Conservation (phyloP, 306 rosid species). For the Pyrus betulifolia region DNA sequence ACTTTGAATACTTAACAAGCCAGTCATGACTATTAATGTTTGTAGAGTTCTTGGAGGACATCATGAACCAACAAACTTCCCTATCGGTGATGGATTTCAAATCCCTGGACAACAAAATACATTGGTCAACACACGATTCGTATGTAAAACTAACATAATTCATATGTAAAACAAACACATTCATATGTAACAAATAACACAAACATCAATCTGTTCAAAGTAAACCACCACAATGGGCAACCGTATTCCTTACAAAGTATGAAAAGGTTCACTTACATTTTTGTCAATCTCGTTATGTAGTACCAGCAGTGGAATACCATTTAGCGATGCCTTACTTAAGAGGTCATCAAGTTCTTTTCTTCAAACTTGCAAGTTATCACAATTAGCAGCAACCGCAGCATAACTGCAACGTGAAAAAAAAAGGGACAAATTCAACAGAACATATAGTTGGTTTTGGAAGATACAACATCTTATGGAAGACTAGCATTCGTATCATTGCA, state of each 20-base stretch:
- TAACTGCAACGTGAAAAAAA: constrained; percentile 30
- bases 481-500: not conserved
- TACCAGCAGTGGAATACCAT: constrained; percentile 51
- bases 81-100: constrained; percentile 47
- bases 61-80: constrained; percentile 71
- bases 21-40: no score
- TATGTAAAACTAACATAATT: not conserved
- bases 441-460: not conserved
- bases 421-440: not conserved
- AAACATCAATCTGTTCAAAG: not conserved
- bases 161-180: no score
- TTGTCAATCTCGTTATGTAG: constrained; percentile 62
- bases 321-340: constrained; percentile 50
- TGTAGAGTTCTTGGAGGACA: constrained; percentile 41
- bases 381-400: constrained; percentile 66
- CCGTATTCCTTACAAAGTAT: not conserved
- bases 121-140: not conserved
- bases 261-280: constrained; percentile 38
- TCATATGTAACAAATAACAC: not conserved
- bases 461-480: not conserved
- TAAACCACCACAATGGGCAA: no score
- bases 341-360: constrained; percentile 61
- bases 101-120: constrained; percentile 34
- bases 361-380: constrained; percentile 41
- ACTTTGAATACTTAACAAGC: no score